phyloP scores from a whole-genome alignment of 2,329 filamentous ascomycete genomes.

The Hymenotorrendiella dingleyae region DNA sequence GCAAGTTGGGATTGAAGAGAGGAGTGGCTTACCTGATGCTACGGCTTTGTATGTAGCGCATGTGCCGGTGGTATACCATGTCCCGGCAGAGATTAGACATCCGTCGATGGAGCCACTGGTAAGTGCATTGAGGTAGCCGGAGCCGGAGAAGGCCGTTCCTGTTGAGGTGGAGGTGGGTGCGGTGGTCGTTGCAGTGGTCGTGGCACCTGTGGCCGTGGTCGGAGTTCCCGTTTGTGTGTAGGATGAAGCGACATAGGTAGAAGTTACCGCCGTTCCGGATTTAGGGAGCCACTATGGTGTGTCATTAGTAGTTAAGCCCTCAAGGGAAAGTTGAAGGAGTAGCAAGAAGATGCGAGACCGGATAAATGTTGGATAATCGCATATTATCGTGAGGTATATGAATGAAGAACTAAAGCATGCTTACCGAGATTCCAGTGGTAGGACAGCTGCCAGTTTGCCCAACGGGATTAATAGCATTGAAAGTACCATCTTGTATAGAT shows the following conservation, averaged over 20 bases:
- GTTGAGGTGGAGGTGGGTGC: slow-evolving; percentile 24
- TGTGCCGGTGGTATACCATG: slow-evolving; percentile 62
- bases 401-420: no score
- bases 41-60: slow-evolving; percentile 60
- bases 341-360: no score
- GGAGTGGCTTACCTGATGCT: slow-evolving; percentile 47
- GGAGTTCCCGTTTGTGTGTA: no score
- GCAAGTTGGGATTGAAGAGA: no score
- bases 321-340: no score
- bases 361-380: no score
- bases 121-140: slow-evolving; percentile 53
- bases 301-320: no score
- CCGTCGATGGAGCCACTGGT: slow-evolving; percentile 44
- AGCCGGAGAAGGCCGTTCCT: slow-evolving; percentile 38
- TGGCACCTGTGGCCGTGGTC: no score
- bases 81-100: slow-evolving; percentile 60
- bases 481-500: slow-evolving; percentile 8
- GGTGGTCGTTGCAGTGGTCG: background rate
- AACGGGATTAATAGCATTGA: slow-evolving; percentile 7
- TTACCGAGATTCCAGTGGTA: slow-evolving; percentile 5
- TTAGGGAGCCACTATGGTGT: background rate
- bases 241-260: no score
- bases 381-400: no score
- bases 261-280: background rate
- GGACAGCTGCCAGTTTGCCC: slow-evolving; percentile 6